Conservation (phyloP, 305 asterid genomes). For the Fraxinus sp. region DNA sequence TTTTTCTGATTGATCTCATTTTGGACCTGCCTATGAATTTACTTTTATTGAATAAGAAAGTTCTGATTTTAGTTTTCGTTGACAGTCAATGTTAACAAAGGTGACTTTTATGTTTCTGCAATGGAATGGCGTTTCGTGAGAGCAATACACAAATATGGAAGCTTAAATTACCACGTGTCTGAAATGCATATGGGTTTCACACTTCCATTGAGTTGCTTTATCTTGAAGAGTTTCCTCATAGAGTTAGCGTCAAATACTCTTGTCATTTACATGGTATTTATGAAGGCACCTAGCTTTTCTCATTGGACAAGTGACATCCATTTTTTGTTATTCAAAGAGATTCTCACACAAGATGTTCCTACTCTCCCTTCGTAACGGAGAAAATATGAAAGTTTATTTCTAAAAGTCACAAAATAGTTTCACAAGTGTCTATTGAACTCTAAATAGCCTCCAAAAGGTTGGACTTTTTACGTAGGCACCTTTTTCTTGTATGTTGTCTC, state of each 20-base stretch:
- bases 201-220: not conserved
- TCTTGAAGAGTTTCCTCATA: not conserved
- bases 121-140: not conserved
- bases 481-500: conserved; percentile 4
- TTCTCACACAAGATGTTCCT: not conserved
- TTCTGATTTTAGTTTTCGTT: not conserved
- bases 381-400: not conserved
- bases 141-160: not conserved
- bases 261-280: not conserved
- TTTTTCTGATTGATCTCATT: not conserved
- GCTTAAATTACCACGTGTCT: not conserved
- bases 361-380: not conserved
- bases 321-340: not conserved
- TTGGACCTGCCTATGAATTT: not conserved
- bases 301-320: not conserved
- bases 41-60: conserved; percentile 10
- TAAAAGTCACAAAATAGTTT: not conserved
- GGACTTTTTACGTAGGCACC: not conserved
- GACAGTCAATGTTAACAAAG: not conserved
- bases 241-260: not conserved
- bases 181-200: not conserved
- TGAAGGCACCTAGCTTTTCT: not conserved
- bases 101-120: not conserved
- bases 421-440: not conserved
- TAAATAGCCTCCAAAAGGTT: not conserved